Evolutionary conservation across 164 flowering plant genomes (phyloP).

Genomic region (Paratinospora sagittata): DNA sequence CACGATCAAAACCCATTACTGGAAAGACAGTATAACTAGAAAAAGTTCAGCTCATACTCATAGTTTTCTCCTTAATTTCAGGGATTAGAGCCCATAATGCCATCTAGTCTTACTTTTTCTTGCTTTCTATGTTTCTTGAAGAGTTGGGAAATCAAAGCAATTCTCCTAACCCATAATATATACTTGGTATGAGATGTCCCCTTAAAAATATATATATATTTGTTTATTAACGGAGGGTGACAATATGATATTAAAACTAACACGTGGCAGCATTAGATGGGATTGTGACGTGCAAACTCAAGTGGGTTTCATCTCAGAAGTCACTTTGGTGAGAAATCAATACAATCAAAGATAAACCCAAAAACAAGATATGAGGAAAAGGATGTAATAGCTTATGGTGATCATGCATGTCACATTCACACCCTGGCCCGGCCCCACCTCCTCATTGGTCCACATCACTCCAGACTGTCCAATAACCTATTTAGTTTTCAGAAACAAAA

Average conservation of each 20-base stretch:
- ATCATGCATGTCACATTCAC: background rate
- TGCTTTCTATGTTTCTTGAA: background rate
- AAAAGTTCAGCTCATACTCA: background rate
- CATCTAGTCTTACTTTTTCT: background rate
- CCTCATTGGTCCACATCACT: slow-evolving; percentile 6
- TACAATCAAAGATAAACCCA: background rate
- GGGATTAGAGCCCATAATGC: background rate
- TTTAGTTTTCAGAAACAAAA: background rate
- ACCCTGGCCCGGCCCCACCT: background rate
- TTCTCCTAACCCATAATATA: too few species aligned
- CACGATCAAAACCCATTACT: background rate
- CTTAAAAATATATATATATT: too few species aligned
- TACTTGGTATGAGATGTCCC: background rate
- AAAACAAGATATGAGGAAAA: background rate
- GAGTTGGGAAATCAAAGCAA: background rate
- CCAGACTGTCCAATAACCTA: slow-evolving; percentile 3
- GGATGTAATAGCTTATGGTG: slow-evolving; percentile 4
- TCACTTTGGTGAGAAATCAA: slow-evolving; percentile 3
- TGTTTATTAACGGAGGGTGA: background rate
- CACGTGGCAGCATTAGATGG: background rate
- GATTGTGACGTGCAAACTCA: background rate
- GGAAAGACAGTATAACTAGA: background rate
- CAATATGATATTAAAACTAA: background rate
- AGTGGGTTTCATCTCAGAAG: slow-evolving; percentile 8
- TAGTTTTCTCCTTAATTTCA: background rate